Conservation (phyloP, 306 rosid genomes). For the Lathyrus oleraceus region DNA sequence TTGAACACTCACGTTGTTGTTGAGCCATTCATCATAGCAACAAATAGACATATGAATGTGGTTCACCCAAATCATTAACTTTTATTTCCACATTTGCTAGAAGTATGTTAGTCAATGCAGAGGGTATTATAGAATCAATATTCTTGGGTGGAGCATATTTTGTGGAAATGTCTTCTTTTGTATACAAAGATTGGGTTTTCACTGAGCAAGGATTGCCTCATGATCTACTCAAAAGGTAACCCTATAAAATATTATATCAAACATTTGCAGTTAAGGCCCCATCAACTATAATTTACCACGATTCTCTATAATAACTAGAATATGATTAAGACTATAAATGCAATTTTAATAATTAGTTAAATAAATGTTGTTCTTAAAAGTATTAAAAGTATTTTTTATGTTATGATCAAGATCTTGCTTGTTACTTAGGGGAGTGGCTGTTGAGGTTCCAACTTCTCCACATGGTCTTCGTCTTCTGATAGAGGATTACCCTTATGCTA, state of each 20-base stretch:
- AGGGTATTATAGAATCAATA: slow-evolving; percentile 42
- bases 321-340: no score
- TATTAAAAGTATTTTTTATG: no score
- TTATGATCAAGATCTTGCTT: no score
- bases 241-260: not conserved
- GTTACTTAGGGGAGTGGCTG: slow-evolving; percentile 56
- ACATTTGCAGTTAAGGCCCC: not conserved
- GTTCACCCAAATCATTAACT: slow-evolving; percentile 46
- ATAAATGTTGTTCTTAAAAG: no score
- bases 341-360: no score
- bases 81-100: slow-evolving; percentile 43
- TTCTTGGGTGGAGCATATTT: slow-evolving; percentile 33
- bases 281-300: no score
- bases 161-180: slow-evolving; percentile 39
- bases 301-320: no score
- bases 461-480: slow-evolving; percentile 59
- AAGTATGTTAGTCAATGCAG: slow-evolving; percentile 39
- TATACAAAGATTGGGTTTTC: slow-evolving; percentile 42
- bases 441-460: slow-evolving; percentile 48
- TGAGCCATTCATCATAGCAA: slow-evolving; percentile 61
- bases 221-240: slow-evolving; percentile 46
- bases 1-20: slow-evolving; percentile 73
- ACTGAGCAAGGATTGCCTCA: slow-evolving; percentile 39
- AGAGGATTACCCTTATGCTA: slow-evolving; percentile 65
- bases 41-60: slow-evolving; percentile 46